Base-by-base conservation (phyloP, 305 asterid genomes). In the Fraxinus sp. region DNA sequence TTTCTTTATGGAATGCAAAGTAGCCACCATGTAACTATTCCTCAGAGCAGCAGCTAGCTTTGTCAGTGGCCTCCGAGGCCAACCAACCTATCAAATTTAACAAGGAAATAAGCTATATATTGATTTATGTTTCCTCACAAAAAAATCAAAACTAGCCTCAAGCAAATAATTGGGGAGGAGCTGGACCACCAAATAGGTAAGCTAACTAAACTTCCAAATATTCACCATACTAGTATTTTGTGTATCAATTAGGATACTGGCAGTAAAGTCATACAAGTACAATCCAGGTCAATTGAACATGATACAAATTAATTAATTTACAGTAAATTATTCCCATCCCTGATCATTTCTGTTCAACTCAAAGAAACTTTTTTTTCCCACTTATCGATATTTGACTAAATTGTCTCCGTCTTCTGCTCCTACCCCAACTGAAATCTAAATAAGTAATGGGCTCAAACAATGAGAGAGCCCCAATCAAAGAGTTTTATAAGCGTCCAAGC, bases 61-160 rank as follows among this genome's bases (percentile, higher is more conserved):
- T 80, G 97, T 85, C 84, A 93, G 89, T 41, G 98, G 98, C 88
- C 98, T 91, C 83, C 97, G 89, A 59, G 99, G 99, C 98, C 99
- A 95, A 77, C 99, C 98, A 72, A 97, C 99, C 99, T 97, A 89
- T 88, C 81, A 82, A 83, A 72, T 32, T 52, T 82, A 71, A 79
- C 37, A 84, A 24, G 79, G 75, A 75, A 14, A 43, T 39, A 57
- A 79, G 39, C 26, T 71, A 71, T 62, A 16, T 77, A 46, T 20
- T 28, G 18, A 72, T 62, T 74, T 26, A 16, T 43, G 30, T 72
- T 80, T 75, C 26, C 71, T 80, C 5, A 5, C 16, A 81, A 41
- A 66, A 57, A 39, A 5, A 3, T 22, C 6, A 30, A 72, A 16
- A 37, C 20, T 16, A 11, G n/a, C 28, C 22, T 4, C 33, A 78